Conservation (phyloP, 164 flowering plant genomes). For the Amborella trichopoda region DNA sequence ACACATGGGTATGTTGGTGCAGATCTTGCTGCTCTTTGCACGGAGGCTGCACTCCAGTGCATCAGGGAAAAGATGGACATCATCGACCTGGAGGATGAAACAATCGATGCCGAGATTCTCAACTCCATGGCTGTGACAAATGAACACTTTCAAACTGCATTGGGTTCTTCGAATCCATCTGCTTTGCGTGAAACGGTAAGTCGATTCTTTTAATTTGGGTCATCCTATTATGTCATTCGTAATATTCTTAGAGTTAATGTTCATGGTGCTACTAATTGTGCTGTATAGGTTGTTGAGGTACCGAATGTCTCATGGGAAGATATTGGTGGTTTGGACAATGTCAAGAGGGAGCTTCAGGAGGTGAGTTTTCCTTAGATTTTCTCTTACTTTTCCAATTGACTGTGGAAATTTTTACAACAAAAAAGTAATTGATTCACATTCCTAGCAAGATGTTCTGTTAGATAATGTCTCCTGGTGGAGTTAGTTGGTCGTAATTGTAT, state of each 20-base stretch:
- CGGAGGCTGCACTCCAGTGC: slow-evolving; percentile 68
- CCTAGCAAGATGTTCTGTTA: too few relatives aligned
- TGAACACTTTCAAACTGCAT: slow-evolving; percentile 52
- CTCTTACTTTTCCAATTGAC: too few relatives aligned
- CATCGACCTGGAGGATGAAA: slow-evolving; percentile 52
- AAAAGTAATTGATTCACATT: too few relatives aligned
- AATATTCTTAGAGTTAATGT: background rate
- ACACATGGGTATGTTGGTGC: slow-evolving; percentile 73
- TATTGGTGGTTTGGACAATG: slow-evolving; percentile 62
- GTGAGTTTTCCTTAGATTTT: too few relatives aligned
- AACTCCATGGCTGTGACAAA: slow-evolving; percentile 68
- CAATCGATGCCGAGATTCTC: slow-evolving; percentile 54
- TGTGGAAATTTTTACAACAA: too few relatives aligned
- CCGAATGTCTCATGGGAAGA: slow-evolving; percentile 69
- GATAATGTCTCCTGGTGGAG: too few relatives aligned
- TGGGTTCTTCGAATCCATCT: slow-evolving; percentile 51
- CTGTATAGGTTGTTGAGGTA: slow-evolving; percentile 53
- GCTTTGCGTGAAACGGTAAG: slow-evolving; percentile 62
- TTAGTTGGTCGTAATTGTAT: too few relatives aligned
- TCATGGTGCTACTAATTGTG: background rate
- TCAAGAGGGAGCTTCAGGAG: slow-evolving; percentile 47
- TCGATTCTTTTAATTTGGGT: background rate
- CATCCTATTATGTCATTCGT: background rate
- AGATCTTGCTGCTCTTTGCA: slow-evolving; percentile 64
- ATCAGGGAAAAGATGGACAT: slow-evolving; percentile 68